Evolutionary conservation across 495 filamentous ascomycete genomes (phyloP).

Genomic region (Mytilinidion resinicola): DNA sequence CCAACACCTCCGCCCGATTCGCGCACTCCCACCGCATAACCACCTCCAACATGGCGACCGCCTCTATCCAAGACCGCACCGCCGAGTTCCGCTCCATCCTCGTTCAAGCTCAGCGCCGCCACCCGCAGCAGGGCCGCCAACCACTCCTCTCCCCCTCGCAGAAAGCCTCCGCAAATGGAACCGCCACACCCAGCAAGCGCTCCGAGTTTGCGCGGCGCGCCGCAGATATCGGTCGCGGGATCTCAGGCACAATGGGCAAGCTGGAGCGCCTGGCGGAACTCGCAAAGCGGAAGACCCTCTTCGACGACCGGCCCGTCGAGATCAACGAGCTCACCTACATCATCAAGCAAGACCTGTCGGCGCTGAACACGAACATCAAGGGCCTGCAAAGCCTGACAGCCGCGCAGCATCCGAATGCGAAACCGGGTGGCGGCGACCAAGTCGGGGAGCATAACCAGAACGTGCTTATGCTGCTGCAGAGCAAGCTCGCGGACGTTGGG

Average conservation of each 20-base stretch:
- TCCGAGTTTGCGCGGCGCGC: constrained; percentile 87
- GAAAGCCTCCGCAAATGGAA: constrained; percentile 61
- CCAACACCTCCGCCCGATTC: neutral
- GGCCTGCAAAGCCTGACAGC: constrained; percentile 65
- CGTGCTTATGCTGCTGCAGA: constrained; percentile 86
- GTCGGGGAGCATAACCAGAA: constrained; percentile 98
- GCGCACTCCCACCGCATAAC: neutral
- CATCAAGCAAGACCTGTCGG: constrained; percentile 94
- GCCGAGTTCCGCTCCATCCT: constrained; percentile 89
- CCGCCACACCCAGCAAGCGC: constrained; percentile 41
- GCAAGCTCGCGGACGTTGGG: constrained; percentile 87
- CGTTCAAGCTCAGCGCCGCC: constrained; percentile 68
- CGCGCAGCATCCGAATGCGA: constrained; percentile 61
- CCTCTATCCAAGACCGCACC: constrained; percentile 93
- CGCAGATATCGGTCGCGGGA: constrained; percentile 79
- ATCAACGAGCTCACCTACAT: constrained; percentile 93
- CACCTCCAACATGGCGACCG: constrained; percentile 42
- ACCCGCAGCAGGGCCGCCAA: constrained; percentile 61
- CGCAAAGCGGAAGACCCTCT: constrained; percentile 92
- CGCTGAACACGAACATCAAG: constrained; percentile 81
- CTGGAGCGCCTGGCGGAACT: constrained; percentile 86
- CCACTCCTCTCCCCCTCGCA: constrained; percentile 73
- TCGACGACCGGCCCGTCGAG: constrained; percentile 93
- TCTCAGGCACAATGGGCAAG: constrained; percentile 88
- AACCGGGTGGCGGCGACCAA: constrained; percentile 55